Base-by-base conservation (phyloP, 2,329 filamentous ascomycete genomes). In the Fusarium odoratissimum region DNA sequence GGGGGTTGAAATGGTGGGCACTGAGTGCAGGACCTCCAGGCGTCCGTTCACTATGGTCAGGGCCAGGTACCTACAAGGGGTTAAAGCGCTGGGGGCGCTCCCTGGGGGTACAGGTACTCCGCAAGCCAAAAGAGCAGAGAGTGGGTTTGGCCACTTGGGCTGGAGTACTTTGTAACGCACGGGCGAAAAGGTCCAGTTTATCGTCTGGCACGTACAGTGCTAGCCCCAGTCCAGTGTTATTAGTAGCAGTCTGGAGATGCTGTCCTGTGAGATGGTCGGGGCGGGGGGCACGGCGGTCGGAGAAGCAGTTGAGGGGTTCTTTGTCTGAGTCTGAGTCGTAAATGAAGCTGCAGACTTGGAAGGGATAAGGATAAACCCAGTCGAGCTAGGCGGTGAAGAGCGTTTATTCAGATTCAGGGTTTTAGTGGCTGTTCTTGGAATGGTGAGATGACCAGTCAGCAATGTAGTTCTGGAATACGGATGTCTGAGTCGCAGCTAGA, bases 1-100 rank as follows among this genome's bases (percentile, higher is more conserved):
- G 67, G 67, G 72, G 75, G 72, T 74, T 74, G 75, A 77, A 77
- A 77, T 76, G 75, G 75, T 60, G 72, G 75, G 75, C 71, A 74
- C 72, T 33, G 59, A 73, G 73, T 65, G 60, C 61, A 76, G 67
- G 64, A 64, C 70, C 64, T 69, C 63, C 55, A 65, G 67, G 64
- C 52, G 69, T 64, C 63, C 40, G 69, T 64, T 60, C 57, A 59
- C 59, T 52, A 58, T 71, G 67, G 62, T 23, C 48, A 69, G 48
- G 56, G 60, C 54, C 31, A 60, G 64, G 59, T 66, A 72, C 60
- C 57, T 70, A 46, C 51, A 57, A 61, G 51, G 69, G 68, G 68
- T 72, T 72, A 71, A 67, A 58, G 69, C 40, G 54, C 71, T 58
- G 64, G 72, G 44, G 69, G 56, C 46, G 62, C 57, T 68, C 41